Evolutionary conservation across 75 land plant species (phyloP), one percentile per base, ranked within the genome.

Genomic region (Sequoiadendron giganteum): DNA sequence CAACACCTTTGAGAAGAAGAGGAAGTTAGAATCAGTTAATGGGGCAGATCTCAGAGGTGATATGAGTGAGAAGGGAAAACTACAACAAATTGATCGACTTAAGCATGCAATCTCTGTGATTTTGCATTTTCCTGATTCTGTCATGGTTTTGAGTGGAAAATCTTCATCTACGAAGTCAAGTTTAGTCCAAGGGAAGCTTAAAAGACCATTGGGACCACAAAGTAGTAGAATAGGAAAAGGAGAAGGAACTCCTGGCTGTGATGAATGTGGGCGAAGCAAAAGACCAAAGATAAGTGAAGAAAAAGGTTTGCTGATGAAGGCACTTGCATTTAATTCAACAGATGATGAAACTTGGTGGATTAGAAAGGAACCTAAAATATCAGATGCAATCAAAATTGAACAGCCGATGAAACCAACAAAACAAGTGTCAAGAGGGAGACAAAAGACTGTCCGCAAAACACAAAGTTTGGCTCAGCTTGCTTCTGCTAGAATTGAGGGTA

Each of bases 311-410:
- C 34, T 65, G 72, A 73, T 89, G 8, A 92, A 91, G 80, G 92
- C 87, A 14, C 52, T 49, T 45, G 88, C 91, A 21, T 82, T 91
- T 42, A 87, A 77, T 87, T 85, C 79, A 28, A 89, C 92, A 83
- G 96, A 95, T 88, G 97, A 95, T 75, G 99, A 95, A 65, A 76
- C 68, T 16, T 98, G 99, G 99, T 95, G 96, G 95, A 86, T 93
- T 73, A 94, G 89, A 91, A 97, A 95, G 90, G 94, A 90, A 47
- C 87, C 93, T 25, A 96, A 94, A 87, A 61, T 87, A 15, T 52
- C 86, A 21, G 99, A 96, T 72, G 84, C 94, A 1, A 82, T 92
- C 5, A 98, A 95, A 85, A 87, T 87, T 83, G 99, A 98, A 28
- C 96, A 90, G 48, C 90, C 94, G 54, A 81, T 88, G 42, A 97